These are phyloP conservation scores for Forsythia suspensa DNA, from an alignment of 257 asterid genomes.

Conservation along the genomic window DNA sequence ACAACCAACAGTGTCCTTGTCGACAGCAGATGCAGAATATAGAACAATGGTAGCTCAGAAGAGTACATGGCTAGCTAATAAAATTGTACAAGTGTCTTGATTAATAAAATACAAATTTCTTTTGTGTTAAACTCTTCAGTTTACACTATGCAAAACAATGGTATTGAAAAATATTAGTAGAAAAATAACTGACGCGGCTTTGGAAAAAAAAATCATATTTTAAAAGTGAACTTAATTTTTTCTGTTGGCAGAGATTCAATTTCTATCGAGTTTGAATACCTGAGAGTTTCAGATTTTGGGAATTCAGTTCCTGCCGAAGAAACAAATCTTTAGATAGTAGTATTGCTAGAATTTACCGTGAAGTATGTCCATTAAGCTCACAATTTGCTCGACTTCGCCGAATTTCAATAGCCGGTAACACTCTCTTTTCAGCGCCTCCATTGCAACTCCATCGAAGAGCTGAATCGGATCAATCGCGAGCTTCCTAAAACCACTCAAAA, in stretches of 20 bases:
- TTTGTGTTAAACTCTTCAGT: neutral
- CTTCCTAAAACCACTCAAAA: slow-evolving; percentile 43
- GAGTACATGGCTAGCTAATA: neutral
- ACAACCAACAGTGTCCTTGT: too few relatives aligned
- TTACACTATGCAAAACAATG: neutral
- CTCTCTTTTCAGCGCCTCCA: slow-evolving; percentile 50
- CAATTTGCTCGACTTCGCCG: slow-evolving; percentile 51
- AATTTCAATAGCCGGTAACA: slow-evolving; percentile 47
- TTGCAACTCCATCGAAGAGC: slow-evolving; percentile 52
- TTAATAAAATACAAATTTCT: neutral
- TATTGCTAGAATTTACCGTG: slow-evolving; percentile 43
- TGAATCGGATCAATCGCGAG: slow-evolving; percentile 54
- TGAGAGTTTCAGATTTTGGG: neutral
- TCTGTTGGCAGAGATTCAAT: neutral
- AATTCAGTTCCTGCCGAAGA: neutral
- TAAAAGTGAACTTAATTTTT: neutral
- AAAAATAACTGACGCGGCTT: neutral
- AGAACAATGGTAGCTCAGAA: too few relatives aligned
- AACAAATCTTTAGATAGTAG: neutral
- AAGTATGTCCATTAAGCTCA: slow-evolving; percentile 58
- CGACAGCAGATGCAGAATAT: too few relatives aligned
- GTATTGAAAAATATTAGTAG: neutral
- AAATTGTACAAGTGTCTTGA: neutral
- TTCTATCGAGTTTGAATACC: neutral
- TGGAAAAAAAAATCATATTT: neutral